Conservation (phyloP, 257 asterid genomes). For the Mentha longifolia region DNA sequence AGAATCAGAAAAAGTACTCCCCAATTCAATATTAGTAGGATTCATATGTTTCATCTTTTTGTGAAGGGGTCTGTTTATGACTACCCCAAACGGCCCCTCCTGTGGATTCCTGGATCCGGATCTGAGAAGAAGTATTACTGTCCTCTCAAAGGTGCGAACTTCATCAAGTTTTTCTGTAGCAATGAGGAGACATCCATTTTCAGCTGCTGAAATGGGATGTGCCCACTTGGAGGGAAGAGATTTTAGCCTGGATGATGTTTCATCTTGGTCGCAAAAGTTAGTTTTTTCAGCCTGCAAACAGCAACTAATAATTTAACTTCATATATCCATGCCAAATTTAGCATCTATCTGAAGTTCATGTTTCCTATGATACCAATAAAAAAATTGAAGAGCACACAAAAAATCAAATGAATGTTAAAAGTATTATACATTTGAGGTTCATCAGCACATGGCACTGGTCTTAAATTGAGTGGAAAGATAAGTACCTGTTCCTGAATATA, state of each 20-base stretch:
- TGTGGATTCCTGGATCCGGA: slow-evolving; percentile 85
- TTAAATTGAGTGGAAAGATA: slow-evolving; percentile 28
- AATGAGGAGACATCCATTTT: slow-evolving; percentile 88
- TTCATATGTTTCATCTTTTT: slow-evolving; percentile 84
- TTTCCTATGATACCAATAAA: background rate
- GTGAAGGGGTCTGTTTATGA: slow-evolving; percentile 81
- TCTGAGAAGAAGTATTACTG: slow-evolving; percentile 86
- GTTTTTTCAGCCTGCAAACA: slow-evolving; percentile 59
- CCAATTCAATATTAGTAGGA: slow-evolving; percentile 69
- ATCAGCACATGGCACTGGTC: slow-evolving; percentile 14
- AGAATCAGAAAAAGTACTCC: slow-evolving; percentile 82
- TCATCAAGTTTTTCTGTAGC: slow-evolving; percentile 97
- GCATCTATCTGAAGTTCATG: background rate
- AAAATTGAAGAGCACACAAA: background rate
- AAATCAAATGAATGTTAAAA: slow-evolving; percentile 4
- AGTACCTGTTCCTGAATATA: slow-evolving; percentile 67
- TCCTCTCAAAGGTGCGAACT: slow-evolving; percentile 79
- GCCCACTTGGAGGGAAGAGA: slow-evolving; percentile 91
- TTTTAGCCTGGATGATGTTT: slow-evolving; percentile 41
- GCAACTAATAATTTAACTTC: background rate
- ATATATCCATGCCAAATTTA: slow-evolving; percentile 7
- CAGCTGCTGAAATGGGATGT: slow-evolving; percentile 94
- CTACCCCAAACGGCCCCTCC: slow-evolving; percentile 90
- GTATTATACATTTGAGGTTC: slow-evolving; percentile 19
- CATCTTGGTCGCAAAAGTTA: slow-evolving; percentile 50